Base-by-base conservation (phyloP, 768 basidiomycete genomes). In the Imleria badia region DNA sequence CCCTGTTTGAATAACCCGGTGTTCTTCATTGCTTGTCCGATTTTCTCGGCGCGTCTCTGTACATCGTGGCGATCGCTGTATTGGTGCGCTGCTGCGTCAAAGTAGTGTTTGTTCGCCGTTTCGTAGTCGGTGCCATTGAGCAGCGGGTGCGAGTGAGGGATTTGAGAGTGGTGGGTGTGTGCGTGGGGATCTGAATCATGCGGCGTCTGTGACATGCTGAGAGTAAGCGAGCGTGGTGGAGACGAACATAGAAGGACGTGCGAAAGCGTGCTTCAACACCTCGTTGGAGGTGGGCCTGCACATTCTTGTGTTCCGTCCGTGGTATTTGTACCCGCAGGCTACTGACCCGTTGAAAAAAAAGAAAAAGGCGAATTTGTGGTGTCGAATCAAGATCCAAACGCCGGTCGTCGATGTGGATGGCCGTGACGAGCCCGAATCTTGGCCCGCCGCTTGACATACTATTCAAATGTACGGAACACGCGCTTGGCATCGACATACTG, bases 1-100 rank as follows among this genome's bases (percentile, higher is more conserved):
- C 81, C 76, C 41, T 80, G 79, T 49, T 83, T 73, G 60, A 91
- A 85, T 0, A 72, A 57, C 56, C 79, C 81, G 3, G 59, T 61
- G 35, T 65, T 45, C n/a, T 57, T 41, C 54, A 79, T 73, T 2
- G 65, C 68, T 15, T 45, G 49, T 0, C 64, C 68, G 17, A 69
- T 51, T 17, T 55, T 55, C 34, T 60, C 55, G 0, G 73, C 66
- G 12, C 60, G 48, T 51, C 62, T 48, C 5, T 59, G 48, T 11
- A 54, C 63, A 13, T 59, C 50, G 7, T 58, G 69, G 8, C 38
- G 58, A 11, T 62, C 60, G 44, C 72, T 61, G 59, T 70, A 73
- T 14, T 31, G 54, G 33, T 58, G 62, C 1, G 67, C 67, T 15
- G 33, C 36, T 7, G 59, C 52, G 39, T 72, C 56, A 53, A 72